Conservation (phyloP, 75 land plant species). For the Azolla pinnata region DNA sequence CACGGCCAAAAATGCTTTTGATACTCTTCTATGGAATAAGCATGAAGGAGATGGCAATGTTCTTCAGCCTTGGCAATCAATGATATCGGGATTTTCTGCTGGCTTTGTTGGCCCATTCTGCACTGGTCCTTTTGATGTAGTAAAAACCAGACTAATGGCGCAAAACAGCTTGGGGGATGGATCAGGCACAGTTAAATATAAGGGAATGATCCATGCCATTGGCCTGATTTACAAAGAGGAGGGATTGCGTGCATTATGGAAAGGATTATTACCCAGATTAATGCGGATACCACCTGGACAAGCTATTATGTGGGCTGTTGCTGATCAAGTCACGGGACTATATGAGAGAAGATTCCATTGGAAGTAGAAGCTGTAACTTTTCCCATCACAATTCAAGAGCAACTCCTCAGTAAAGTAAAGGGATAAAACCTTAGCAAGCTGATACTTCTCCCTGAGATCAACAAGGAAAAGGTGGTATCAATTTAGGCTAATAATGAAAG, state of each 20-base stretch:
- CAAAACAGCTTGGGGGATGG: constrained; percentile 38
- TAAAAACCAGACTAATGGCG: constrained; percentile 97
- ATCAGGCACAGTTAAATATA: constrained; percentile 51
- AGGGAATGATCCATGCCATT: constrained; percentile 85
- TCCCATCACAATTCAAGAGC: too few species aligned
- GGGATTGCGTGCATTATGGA: constrained; percentile 80
- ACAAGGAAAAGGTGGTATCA: too few species aligned
- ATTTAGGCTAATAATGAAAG: too few species aligned
- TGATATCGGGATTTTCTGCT: constrained; percentile 94
- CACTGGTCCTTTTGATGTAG: constrained; percentile 98
- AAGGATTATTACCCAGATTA: constrained; percentile 80
- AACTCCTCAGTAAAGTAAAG: too few species aligned
- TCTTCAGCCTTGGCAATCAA: constrained; percentile 95
- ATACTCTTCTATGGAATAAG: constrained; percentile 71
- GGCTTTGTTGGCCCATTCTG: constrained; percentile 88
- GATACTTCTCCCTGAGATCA: too few species aligned
- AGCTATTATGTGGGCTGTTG: constrained; percentile 98
- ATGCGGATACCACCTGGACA: constrained; percentile 99
- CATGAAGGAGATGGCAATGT: constrained; percentile 85
- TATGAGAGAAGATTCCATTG: too few species aligned
- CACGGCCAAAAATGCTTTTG: constrained; percentile 80
- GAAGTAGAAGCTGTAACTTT: too few species aligned
- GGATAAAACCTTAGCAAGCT: too few species aligned
- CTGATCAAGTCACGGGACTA: constrained; percentile 81
- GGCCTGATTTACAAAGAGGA: constrained; percentile 78